A percentile compares a stretch with the other conserved stretches of the same genome.
Conservation (phyloP, 2,329 filamentous ascomycete genomes). For the Rhynchosporium graminicola region DNA sequence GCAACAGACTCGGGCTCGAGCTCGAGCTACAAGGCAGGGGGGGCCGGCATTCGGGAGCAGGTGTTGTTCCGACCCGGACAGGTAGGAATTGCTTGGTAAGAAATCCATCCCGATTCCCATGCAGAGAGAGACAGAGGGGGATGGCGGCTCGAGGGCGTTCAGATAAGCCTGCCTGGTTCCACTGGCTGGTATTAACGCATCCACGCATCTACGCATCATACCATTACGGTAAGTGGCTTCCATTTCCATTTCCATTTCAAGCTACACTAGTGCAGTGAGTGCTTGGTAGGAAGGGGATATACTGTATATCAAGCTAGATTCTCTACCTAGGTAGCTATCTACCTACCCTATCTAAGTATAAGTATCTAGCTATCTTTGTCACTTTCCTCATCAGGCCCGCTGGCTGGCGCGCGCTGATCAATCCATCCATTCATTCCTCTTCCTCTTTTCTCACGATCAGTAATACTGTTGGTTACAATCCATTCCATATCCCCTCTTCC, state of each 20-base stretch:
- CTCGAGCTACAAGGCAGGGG: neutral
- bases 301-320: neutral
- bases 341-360: neutral
- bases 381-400: constrained; percentile 1
- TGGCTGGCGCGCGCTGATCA: neutral
- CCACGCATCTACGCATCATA: too few species aligned
- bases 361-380: neutral
- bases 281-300: neutral
- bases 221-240: too few species aligned
- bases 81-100: constrained; percentile 17
- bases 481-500: neutral
- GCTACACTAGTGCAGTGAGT: neutral
- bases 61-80: too few species aligned
- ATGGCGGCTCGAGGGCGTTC: neutral
- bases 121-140: neutral
- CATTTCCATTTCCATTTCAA: too few species aligned
- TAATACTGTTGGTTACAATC: neutral
- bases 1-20: too few species aligned
- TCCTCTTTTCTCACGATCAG: neutral
- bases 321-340: neutral
- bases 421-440: neutral
- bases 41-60: neutral
- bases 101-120: constrained; percentile 3
- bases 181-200: too few species aligned
- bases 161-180: constrained; percentile 1